Base-by-base conservation (phyloP, 805 yeast species). In the Teunomyces tritomae region DNA sequence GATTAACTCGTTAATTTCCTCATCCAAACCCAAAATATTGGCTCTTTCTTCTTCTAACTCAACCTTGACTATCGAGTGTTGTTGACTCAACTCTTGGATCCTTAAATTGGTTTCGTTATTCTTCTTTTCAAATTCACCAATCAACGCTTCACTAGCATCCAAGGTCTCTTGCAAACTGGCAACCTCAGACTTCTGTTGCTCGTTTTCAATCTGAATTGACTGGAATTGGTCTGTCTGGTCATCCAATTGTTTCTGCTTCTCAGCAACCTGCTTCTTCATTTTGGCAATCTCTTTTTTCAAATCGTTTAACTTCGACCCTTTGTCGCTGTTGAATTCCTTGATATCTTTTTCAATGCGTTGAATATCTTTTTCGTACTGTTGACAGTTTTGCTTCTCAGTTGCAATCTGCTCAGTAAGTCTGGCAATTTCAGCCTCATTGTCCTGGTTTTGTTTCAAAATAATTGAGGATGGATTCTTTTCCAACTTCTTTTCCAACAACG, bases 251-350 rank as follows among this genome's bases (percentile, higher is more conserved):
- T 55, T 55, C 44, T 80, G 82, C 40, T 75, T 65, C 5, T 58
- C 52, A 0, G 70, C 58, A 4, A 85, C 62, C 6, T 58, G 53
- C 8, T 61, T 57, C 45, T 64, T 61, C 41, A 73, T 55, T 28
- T 50, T 39, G n/a, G 49, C 50, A 20, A 85, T 73, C 50, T 86
- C 89, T 4, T 57, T 51, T 53, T 80, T 77, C 36, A 87, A 68
- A 57, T 86, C 81, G 43, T 80, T 80, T 49, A 95, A 72, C 63
- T 92, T 95, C 1, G 85, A 78, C 0, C 91, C 89, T 56, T 90
- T 91, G 62, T 95, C 86, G 39, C 70, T 71, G 49, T 79, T 81
- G 62, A 90, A 92, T 57, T 94, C 98, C 45, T 77, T 73, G 71
- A 90, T 87, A 62, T 94, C 98, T 13, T 71, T 77, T 58, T 87